Conservation (phyloP, 768 basidiomycete species). For the Coprinellus micaceus region DNA sequence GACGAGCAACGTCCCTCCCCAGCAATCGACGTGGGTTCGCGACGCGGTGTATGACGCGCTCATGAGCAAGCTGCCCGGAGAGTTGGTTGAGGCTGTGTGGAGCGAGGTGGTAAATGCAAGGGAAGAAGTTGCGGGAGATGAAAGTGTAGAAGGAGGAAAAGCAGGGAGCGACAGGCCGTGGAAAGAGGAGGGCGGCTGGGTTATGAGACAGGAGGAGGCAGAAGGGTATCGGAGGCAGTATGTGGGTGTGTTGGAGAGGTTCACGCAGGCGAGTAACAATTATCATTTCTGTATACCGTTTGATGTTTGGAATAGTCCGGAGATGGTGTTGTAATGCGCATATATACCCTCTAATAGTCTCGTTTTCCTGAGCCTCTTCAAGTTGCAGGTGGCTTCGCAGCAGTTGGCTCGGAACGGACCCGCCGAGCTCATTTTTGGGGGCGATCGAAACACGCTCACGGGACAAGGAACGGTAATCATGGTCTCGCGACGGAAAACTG, state of each 20-base stretch:
- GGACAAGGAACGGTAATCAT: no score
- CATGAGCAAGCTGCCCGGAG: conserved; percentile 35
- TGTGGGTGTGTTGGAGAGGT: conserved; percentile 29
- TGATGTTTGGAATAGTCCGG: conserved; percentile 41
- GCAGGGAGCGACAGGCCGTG: no score
- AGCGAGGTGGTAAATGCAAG: no score
- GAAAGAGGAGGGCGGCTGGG: conserved; percentile 34
- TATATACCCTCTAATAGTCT: background rate
- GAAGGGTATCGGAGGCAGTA: conserved; percentile 27
- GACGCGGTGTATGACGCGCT: conserved; percentile 34
- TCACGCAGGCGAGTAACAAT: conserved; percentile 37
- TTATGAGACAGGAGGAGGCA: conserved; percentile 38
- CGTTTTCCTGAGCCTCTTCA: background rate
- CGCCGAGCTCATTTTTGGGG: no score
- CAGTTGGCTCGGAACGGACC: no score
- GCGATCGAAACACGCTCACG: no score
- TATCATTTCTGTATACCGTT: conserved; percentile 51
- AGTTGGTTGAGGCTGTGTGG: conserved; percentile 41
- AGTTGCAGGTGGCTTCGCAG: background rate
- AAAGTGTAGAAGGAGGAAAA: no score
- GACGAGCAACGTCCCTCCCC: conserved; percentile 44
- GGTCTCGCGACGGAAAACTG: no score
- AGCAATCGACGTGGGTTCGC: conserved; percentile 45
- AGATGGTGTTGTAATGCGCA: conserved; percentile 5
- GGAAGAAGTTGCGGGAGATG: no score